These are phyloP conservation scores for Strobilomyces confusus DNA, from an alignment of 768 basidiomycete species.

Conservation along the genomic window DNA sequence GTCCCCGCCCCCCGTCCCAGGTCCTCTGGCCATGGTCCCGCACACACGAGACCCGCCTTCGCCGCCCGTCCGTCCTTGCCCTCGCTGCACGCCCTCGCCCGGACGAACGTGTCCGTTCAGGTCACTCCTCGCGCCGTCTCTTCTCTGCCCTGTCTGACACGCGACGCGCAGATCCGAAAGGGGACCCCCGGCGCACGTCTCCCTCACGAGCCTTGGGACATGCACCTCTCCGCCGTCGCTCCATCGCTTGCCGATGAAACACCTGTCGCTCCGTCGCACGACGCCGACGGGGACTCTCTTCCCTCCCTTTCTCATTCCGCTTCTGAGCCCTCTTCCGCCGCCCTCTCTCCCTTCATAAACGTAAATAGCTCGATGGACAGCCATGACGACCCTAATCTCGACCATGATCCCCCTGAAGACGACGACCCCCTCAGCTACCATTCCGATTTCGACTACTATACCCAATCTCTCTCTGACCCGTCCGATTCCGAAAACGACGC, in stretches of 20 bases:
- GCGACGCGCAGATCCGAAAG: conserved; percentile 32
- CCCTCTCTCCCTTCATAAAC: conserved; percentile 32
- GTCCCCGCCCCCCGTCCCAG: conserved; percentile 26
- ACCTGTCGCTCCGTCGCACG: conserved; percentile 20
- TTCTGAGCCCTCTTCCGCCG: conserved; percentile 32
- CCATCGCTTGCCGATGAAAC: conserved; percentile 19
- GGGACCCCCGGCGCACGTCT: conserved; percentile 41
- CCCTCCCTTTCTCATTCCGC: conserved; percentile 32
- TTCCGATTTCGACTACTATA: conserved; percentile 36
- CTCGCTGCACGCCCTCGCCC: conserved; percentile 37
- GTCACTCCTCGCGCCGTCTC: too few relatives aligned
- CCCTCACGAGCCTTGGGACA: conserved; percentile 41
- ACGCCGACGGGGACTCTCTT: conserved; percentile 31
- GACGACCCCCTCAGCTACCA: conserved; percentile 33
- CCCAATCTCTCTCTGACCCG: conserved; percentile 28
- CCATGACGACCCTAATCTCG: conserved; percentile 6
- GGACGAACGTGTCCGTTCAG: conserved; percentile 34
- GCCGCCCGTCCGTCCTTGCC: conserved; percentile 40
- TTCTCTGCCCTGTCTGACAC: background rate
- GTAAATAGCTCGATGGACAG: conserved; percentile 17
- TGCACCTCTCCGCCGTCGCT: conserved; percentile 16
- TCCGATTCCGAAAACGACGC: conserved; percentile 29
- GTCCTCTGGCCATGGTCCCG: conserved; percentile 35
- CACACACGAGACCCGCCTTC: conserved; percentile 41
- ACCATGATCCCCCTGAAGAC: conserved; percentile 17